Conservation (phyloP, 164 flowering plant genomes). For the Platanus orientalis region DNA sequence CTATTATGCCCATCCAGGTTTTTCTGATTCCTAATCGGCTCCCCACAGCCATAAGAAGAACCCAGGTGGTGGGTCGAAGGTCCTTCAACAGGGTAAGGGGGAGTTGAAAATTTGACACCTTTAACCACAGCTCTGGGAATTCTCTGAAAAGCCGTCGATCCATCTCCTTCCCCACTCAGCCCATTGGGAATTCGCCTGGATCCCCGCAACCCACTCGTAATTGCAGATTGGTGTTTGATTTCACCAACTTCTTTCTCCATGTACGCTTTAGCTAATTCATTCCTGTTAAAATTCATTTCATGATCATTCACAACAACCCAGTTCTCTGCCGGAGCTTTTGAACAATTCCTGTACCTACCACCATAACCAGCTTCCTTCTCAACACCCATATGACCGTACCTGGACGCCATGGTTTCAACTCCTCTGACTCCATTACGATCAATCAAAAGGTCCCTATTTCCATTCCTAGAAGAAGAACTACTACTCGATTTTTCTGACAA, state of each 20-base stretch:
- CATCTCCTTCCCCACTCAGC: conserved; percentile 19
- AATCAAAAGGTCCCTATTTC: conserved; percentile 4
- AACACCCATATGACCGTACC: conserved; percentile 6
- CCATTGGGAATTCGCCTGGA: conserved; percentile 10
- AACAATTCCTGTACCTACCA: conserved; percentile 14
- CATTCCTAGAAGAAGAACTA: conserved; percentile 20
- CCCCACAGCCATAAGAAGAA: conserved; percentile 24
- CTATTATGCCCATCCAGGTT: conserved; percentile 23
- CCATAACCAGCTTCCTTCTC: background rate
- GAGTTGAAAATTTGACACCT: conserved; percentile 22
- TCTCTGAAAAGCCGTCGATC: conserved; percentile 13
- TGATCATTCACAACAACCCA: conserved; percentile 12
- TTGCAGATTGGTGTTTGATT: conserved; percentile 15
- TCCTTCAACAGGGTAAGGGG: conserved; percentile 34
- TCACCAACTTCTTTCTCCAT: conserved; percentile 19
- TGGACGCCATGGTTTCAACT: conserved; percentile 5
- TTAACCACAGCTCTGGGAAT: conserved; percentile 15
- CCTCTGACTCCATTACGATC: conserved; percentile 12
- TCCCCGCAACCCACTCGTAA: conserved; percentile 10
- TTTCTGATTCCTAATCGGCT: conserved; percentile 15
- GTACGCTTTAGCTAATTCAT: conserved; percentile 9
- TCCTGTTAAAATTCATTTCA: conserved; percentile 8
- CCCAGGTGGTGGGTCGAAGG: conserved; percentile 30
- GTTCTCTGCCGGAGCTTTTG: conserved; percentile 10
- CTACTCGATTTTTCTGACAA: conserved; percentile 9